A percentile compares a stretch with the other conserved stretches of the same genome.
phyloP scores from a whole-genome alignment of 2,329 filamentous ascomycete genomes.

The Phoma sp. region DNA sequence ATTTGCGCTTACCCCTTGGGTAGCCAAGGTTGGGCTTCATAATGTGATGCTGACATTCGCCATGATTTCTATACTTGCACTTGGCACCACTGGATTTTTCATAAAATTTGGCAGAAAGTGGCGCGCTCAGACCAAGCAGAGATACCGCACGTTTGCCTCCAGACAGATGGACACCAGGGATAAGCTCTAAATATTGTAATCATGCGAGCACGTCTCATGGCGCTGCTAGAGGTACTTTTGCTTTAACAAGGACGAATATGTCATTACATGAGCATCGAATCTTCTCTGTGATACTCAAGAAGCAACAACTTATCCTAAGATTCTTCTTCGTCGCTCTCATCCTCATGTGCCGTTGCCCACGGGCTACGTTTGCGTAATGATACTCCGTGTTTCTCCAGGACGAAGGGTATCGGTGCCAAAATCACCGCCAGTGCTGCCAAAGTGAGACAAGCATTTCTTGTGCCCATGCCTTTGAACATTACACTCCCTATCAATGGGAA shows the following conservation, averaged over 20 bases:
- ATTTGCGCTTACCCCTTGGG: constrained; percentile 55
- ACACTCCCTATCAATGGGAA: constrained; percentile 42
- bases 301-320: background rate
- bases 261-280: too few relatives aligned
- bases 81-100: constrained; percentile 13
- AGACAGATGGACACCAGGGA: constrained; percentile 13
- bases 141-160: constrained; percentile 3
- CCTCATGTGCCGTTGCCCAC: constrained; percentile 48
- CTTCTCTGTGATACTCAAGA: too few relatives aligned
- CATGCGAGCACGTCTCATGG: background rate
- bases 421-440: constrained; percentile 36
- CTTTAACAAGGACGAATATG: too few relatives aligned
- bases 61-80: constrained; percentile 5
- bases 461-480: constrained; percentile 40
- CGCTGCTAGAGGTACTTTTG: background rate
- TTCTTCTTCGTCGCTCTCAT: constrained; percentile 33
- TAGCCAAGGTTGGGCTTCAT: constrained; percentile 20
- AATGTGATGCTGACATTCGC: constrained; percentile 21
- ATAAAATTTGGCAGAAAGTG: constrained; percentile 14
- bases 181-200: background rate
- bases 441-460: constrained; percentile 39
- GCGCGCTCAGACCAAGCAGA: background rate
- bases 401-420: constrained; percentile 42
- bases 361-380: constrained; percentile 46
- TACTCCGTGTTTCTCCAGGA: constrained; percentile 43